A percentile compares a stretch with the other conserved stretches of the same genome.
Evolutionary conservation across 768 basidiomycete genomes (phyloP).

Genomic region (Mycena chlorophos): DNA sequence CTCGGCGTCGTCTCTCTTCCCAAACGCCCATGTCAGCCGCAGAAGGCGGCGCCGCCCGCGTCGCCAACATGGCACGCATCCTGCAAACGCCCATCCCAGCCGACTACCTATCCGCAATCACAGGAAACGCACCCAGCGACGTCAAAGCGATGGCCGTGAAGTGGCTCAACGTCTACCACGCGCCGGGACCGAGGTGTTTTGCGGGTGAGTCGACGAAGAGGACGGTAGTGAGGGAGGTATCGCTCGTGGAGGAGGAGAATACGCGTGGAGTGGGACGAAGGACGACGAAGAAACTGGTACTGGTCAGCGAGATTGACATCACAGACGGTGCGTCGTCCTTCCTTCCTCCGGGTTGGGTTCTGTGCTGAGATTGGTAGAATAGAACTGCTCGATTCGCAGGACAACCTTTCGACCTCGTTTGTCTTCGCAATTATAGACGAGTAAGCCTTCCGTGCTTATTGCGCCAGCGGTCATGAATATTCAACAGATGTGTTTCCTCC

Average conservation of each 20-base stretch:
- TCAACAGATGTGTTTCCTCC: constrained; percentile 41
- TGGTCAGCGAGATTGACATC: constrained; percentile 45
- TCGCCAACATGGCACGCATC: constrained; percentile 6
- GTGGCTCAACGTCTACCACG: constrained; percentile 37
- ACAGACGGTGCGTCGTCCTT: constrained; percentile 39
- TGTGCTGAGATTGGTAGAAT: constrained; percentile 32
- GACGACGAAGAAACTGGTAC: constrained; percentile 20
- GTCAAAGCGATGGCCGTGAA: constrained; percentile 40
- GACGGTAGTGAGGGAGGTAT: constrained; percentile 14
- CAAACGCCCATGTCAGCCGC: too few species aligned
- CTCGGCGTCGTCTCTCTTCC: too few species aligned
- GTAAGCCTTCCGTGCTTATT: constrained; percentile 25
- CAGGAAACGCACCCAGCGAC: constrained; percentile 37
- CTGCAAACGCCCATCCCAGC: constrained; percentile 25
- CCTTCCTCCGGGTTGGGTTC: neutral
- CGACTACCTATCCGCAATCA: constrained; percentile 27
- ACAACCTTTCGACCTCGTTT: constrained; percentile 44
- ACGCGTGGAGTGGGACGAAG: too few species aligned
- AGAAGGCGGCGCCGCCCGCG: neutral
- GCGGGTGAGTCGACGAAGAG: constrained; percentile 4
- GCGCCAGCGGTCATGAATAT: neutral
- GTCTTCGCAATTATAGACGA: constrained; percentile 47
- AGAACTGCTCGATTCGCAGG: constrained; percentile 47
- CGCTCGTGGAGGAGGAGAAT: constrained; percentile 10
- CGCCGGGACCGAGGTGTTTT: constrained; percentile 21